Base-by-base conservation (phyloP, 2,329 filamentous ascomycete genomes). In the Mycogone perniciosa region DNA sequence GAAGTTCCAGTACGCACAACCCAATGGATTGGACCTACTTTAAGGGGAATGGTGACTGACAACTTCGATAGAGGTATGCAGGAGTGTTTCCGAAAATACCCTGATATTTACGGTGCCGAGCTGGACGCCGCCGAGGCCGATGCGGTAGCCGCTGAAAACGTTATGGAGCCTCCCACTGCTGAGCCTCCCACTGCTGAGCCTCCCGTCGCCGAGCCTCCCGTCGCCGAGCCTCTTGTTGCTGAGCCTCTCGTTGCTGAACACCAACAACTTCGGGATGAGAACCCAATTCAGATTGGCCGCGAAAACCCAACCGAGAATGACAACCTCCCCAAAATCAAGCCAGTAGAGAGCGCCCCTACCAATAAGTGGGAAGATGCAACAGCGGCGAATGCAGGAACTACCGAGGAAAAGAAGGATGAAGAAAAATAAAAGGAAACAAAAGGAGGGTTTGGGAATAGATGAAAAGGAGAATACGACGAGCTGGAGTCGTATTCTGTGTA, bases 71-170 rank as follows among this genome's bases (percentile, higher is more conserved):
- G 91, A 78, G 84, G 79, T 62, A 99, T 99, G 93, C 93, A 97
- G 75, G 86, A 92, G 63, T 99, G 93, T 76, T 99, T 99, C 80
- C 82, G 90, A 60, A 75, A 84, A 67, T 88, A 96, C 69, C 93
- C 93, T 20, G 93, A 97, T 40, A 79, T 96, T 54, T 99, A 99
- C 70, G 91, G 90, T 54, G 80, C 86, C 40, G 92, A 97, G 67
- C 76, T 96, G 13, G 83, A 85, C 31, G 69, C 70, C 31, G 68
- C 65, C 20, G 65, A 62, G 9, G 65, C 64, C 26, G 57, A 56
- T 9, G 55, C 55, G 20, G 29, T 56, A 31, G 61, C 57, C 7
- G 59, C 56, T 44, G 64, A 64, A 34, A 67, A 62, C 29, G 61
- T 61, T 2, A 59, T 60, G 2, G 56, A 20, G 20, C 20, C 20